Evolutionary conservation across 768 basidiomycete species (phyloP).

Genomic region (Termitomyces eurrhizus): DNA sequence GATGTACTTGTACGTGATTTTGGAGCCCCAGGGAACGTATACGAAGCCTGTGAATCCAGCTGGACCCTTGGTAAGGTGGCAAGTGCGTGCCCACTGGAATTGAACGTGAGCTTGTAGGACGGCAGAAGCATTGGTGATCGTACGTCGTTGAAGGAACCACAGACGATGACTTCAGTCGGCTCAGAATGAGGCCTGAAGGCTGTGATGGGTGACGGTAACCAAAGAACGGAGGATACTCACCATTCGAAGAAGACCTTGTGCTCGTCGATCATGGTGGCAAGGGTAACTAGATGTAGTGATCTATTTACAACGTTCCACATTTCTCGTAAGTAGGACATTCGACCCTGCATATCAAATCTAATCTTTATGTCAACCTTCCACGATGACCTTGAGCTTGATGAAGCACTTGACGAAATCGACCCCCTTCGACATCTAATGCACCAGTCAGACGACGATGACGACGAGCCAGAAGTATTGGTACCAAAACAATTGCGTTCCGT

Average conservation of each 20-base stretch:
- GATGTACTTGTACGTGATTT: constrained; percentile 73
- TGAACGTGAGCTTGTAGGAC: constrained; percentile 10
- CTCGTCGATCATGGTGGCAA: constrained; percentile 14
- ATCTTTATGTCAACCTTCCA: constrained; percentile 16
- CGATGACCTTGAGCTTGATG: constrained; percentile 42
- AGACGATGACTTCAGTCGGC: constrained; percentile 59
- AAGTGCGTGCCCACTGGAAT: constrained; percentile 57
- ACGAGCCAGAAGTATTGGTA: constrained; percentile 32
- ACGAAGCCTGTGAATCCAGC: constrained; percentile 53
- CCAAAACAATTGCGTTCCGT: constrained; percentile 54
- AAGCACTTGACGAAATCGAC: constrained; percentile 50
- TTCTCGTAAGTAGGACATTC: neutral
- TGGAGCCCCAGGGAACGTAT: constrained; percentile 57
- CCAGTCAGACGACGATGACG: constrained; percentile 25
- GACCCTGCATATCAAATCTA: constrained; percentile 5
- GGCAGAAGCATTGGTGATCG: constrained; percentile 19
- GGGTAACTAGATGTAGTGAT: constrained; percentile 3
- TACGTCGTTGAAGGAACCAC: constrained; percentile 79
- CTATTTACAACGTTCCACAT: constrained; percentile 6
- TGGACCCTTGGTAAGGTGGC: constrained; percentile 47
- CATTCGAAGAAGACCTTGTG: constrained; percentile 53
- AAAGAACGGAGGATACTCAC: constrained; percentile 24
- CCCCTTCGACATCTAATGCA: constrained; percentile 60
- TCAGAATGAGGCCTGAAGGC: constrained; percentile 52
- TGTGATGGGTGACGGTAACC: constrained; percentile 3